Base-by-base conservation (phyloP, 139 green algal species). In the Chlorella sorokiniana region DNA sequence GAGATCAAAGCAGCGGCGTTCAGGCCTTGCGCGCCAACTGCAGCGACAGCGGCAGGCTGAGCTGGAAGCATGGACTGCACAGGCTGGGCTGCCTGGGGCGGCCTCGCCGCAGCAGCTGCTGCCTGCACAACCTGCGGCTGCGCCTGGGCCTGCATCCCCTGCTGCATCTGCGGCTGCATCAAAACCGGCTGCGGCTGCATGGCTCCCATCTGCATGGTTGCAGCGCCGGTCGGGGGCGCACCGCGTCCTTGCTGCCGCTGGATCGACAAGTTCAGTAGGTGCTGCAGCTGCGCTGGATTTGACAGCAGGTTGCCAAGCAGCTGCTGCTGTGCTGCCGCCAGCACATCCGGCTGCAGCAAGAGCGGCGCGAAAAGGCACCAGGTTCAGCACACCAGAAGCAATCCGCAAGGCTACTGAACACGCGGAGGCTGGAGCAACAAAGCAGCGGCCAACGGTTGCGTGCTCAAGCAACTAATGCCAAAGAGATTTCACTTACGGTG, bases 121-220 rank as follows among this genome's bases (percentile, higher is more conserved):
- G 51, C 51, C 40, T 14, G 38, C 35, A 18, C 20, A 0, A 42
- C 7, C 22, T 9, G 54, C 38, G 9, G 29, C 35, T 23, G 56
- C 51, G 4, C 20, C 35, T 27, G 40, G 42, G 40, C 44, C 70
- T 73, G 67, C 67, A 52, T 10, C n/a, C 14, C 40, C 68, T 56
- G 40, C 40, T 74, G 68, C 11, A 7, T 23, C 40, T 56, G 68
- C 41, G 35, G 68, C 40, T 54, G 67, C 37, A 29, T 6, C 65
- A 59, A 59, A 16, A 16, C 41, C 27, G 68, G 40, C 14, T n/a
- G 41, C 71, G 44, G 48, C 48, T 78, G 69, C 69, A 59, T 11
- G 3, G 69, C 69, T 41, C 10, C n/a, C 25, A 79, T 35, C 73
- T 79, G 73, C n/a, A n/a, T n/a, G n/a, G n/a, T n/a, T n/a, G n/a